A percentile compares a stretch with the other conserved stretches of the same genome.
Evolutionary conservation across 2,329 filamentous ascomycete species (phyloP).

Genomic region (Dactylellina cionopaga): DNA sequence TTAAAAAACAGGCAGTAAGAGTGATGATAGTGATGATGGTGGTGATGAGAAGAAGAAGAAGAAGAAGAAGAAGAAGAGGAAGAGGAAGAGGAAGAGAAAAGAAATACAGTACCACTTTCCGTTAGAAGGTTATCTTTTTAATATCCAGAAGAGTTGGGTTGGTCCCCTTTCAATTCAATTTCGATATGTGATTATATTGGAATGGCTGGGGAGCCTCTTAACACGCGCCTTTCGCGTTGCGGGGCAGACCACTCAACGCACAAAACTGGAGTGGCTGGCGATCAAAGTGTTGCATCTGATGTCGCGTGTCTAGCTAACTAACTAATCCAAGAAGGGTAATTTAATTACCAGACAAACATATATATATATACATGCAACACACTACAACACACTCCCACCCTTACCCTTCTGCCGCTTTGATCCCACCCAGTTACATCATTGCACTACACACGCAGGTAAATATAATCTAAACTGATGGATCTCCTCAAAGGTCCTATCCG

Average conservation of each 20-base stretch:
- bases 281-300: neutral
- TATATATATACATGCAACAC: no score
- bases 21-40: neutral
- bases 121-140: slow-evolving; percentile 25
- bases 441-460: no score
- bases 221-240: slow-evolving; percentile 39
- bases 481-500: slow-evolving; percentile 51
- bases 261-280: slow-evolving; percentile 26
- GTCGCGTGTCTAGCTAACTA: slow-evolving; percentile 5
- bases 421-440: no score
- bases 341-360: no score
- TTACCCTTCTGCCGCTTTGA: no score
- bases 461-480: slow-evolving; percentile 33
- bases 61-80: neutral
- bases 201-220: slow-evolving; percentile 53
- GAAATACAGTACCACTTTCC: slow-evolving; percentile 31
- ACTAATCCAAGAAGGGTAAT: no score
- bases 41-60: neutral
- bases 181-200: slow-evolving; percentile 21
- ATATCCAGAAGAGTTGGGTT: slow-evolving; percentile 12
- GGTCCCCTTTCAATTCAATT: neutral
- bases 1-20: neutral
- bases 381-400: no score
- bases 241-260: slow-evolving; percentile 24
- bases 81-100: slow-evolving; percentile 12